Evolutionary conservation across 2,329 filamentous ascomycete genomes (phyloP).

Genomic region (Ophiocordyceps robertsii): DNA sequence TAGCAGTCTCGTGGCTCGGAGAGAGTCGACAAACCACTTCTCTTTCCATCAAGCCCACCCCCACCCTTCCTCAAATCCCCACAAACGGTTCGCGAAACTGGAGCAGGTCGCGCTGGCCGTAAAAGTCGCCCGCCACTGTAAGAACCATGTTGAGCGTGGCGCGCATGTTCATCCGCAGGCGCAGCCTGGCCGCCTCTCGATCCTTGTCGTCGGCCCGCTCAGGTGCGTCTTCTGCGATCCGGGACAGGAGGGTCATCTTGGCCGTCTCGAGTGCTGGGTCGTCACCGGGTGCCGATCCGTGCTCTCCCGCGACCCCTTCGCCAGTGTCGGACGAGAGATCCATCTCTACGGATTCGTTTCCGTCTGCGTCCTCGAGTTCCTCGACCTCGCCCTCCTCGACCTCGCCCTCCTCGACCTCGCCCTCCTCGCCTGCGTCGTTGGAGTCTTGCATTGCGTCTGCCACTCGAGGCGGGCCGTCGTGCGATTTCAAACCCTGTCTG

Average conservation of each 20-base stretch:
- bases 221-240: constrained; percentile 18
- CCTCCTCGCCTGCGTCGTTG: neutral
- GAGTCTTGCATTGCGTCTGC: neutral
- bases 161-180: constrained; percentile 37
- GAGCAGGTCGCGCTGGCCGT: constrained; percentile 77
- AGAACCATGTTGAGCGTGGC: constrained; percentile 88
- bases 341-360: constrained; percentile 24
- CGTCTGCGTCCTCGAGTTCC: constrained; percentile 1
- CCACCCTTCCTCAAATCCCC: constrained; percentile 18
- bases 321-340: constrained; percentile 24
- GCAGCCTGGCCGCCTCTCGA: constrained; percentile 13
- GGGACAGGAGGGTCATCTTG: constrained; percentile 33
- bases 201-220: constrained; percentile 14
- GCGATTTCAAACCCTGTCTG: neutral
- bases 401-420: neutral
- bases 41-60: neutral
- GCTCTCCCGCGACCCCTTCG: constrained; percentile 12
- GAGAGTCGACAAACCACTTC: neutral
- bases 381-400: neutral
- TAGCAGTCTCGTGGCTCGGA: no score
- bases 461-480: neutral
- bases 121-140: constrained; percentile 75
- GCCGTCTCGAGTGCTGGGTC: constrained; percentile 31
- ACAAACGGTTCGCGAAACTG: constrained; percentile 55
- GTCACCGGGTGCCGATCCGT: constrained; percentile 5